A percentile compares a stretch with the other conserved stretches of the same genome.
phyloP scores from a whole-genome alignment of 257 asterid species.

The Solanum gandarillasii region DNA sequence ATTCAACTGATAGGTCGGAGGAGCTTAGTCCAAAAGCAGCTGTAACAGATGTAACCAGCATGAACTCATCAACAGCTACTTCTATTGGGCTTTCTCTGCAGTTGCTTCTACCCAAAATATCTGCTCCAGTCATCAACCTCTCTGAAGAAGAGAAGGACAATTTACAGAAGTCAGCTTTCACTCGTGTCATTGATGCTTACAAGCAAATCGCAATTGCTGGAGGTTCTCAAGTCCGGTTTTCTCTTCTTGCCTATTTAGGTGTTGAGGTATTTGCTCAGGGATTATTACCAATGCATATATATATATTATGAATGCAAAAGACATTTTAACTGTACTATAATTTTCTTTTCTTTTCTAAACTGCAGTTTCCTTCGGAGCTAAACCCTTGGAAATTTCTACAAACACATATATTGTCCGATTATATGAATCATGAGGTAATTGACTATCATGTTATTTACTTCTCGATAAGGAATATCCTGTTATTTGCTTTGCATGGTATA shows the following conservation, averaged over 20 bases:
- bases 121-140: conserved; percentile 73
- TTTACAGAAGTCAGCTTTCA: conserved; percentile 58
- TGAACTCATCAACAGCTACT: conserved; percentile 51
- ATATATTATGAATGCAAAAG: not conserved
- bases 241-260: conserved; percentile 78
- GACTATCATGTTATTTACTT: not conserved
- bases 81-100: conserved; percentile 37
- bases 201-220: conserved; percentile 75
- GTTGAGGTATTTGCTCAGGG: conserved; percentile 52
- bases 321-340: not conserved
- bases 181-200: conserved; percentile 81
- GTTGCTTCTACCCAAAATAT: conserved; percentile 77
- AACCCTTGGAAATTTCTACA: conserved; percentile 83
- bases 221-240: conserved; percentile 70
- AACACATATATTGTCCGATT: conserved; percentile 68
- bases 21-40: conserved; percentile 89
- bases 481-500: not conserved
- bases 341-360: conserved; percentile 2
- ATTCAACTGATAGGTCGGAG: conserved; percentile 73
- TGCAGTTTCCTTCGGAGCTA: conserved; percentile 84
- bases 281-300: not conserved
- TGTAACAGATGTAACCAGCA: conserved; percentile 41
- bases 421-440: conserved; percentile 79
- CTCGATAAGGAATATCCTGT: not conserved
- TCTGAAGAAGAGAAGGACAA: conserved; percentile 71